A percentile compares a stretch with the other conserved stretches of the same genome.
phyloP scores from a whole-genome alignment of 805 yeast species.

The Kregervanrija delftensis region DNA sequence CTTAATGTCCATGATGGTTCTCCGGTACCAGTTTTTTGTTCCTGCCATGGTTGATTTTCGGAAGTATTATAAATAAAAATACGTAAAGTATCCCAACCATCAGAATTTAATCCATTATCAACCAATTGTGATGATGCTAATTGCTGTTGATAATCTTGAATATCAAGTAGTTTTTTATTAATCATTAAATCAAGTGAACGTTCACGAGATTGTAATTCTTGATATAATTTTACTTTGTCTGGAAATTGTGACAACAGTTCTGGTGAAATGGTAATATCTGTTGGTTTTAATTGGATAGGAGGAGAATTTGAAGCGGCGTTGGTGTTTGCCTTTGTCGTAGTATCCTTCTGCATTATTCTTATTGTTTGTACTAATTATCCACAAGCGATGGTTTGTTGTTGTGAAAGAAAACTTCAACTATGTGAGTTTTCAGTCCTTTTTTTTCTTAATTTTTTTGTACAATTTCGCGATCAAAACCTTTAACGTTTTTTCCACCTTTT shows the following conservation, averaged over 20 bases:
- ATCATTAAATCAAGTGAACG: constrained; percentile 71
- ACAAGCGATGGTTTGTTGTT: too few relatives aligned
- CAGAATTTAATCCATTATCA: constrained; percentile 34
- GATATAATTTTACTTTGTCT: constrained; percentile 57
- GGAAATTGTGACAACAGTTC: constrained; percentile 27
- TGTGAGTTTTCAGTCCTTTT: too few relatives aligned
- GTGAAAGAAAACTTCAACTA: too few relatives aligned
- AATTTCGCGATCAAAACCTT: too few relatives aligned
- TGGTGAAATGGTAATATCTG: constrained; percentile 27
- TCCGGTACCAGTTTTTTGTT: constrained; percentile 12
- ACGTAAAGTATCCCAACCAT: constrained; percentile 50
- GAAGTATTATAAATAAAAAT: constrained; percentile 76
- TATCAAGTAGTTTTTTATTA: constrained; percentile 76
- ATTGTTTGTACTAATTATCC: too few relatives aligned
- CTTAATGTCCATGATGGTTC: constrained; percentile 73
- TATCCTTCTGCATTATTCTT: neutral
- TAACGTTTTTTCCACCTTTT: neutral
- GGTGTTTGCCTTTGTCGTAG: constrained; percentile 5
- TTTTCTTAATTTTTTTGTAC: too few relatives aligned
- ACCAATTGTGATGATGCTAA: constrained; percentile 26
- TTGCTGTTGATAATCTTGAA: constrained; percentile 57
- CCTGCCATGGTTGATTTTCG: constrained; percentile 88
- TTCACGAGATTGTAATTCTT: constrained; percentile 74
- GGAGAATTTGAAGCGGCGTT: neutral
- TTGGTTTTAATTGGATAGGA: constrained; percentile 28